phyloP scores from a whole-genome alignment of 495 filamentous ascomycete species.

The Cercophora sp. region DNA sequence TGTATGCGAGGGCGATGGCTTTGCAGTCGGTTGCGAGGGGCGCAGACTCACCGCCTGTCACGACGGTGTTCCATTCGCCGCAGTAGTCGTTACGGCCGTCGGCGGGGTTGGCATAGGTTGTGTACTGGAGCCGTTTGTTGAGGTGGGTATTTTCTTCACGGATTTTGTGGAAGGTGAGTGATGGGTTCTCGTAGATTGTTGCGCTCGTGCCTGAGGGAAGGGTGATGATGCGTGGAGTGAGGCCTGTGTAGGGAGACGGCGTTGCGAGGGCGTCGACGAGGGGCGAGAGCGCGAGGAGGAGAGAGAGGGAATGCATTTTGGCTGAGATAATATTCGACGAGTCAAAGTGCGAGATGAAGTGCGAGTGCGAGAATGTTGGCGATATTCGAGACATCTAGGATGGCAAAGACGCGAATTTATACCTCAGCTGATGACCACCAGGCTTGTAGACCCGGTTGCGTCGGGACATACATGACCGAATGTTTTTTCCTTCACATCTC shows the following conservation, averaged over 20 bases:
- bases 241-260: background rate
- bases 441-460: no score
- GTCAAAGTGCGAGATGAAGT: conserved; percentile 7
- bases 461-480: background rate
- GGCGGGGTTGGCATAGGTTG: background rate
- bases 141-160: background rate
- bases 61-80: background rate
- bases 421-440: background rate
- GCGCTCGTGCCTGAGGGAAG: background rate
- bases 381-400: background rate
- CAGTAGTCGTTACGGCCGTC: conserved; percentile 7
- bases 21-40: conserved; percentile 6
- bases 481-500: background rate
- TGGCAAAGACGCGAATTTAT: background rate
- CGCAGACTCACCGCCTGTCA: background rate
- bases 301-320: background rate
- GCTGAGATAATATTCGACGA: no score
- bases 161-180: background rate
- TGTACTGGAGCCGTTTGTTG: background rate
- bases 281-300: background rate
- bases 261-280: background rate
- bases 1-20: conserved; percentile 3
- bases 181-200: background rate
- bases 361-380: background rate
- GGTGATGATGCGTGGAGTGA: background rate